Evolutionary conservation across 129 eudicot species (phyloP), one percentile per base, ranked within the genome.

Genomic region (Pulicaria dysenterica): DNA sequence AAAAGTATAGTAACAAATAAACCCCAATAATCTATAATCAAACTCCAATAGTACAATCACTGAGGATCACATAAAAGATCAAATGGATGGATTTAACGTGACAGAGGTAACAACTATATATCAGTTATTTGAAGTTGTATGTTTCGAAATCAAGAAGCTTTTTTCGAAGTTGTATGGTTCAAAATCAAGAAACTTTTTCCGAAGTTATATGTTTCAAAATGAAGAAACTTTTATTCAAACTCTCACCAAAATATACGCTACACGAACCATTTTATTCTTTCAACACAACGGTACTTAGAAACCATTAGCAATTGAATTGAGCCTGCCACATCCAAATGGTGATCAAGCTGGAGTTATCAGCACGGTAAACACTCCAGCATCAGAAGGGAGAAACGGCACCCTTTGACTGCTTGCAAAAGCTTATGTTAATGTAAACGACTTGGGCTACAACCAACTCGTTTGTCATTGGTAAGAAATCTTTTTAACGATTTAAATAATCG

Each of bases 341-440:
- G 90, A 87, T 58, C 42, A 69, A 53, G 47, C 9, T 70, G 96
- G 88, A 67, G 82, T 69, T 42, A 56, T 82, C 15, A 86, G 93
- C 66, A 63, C 76, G 40, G 93, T 90, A 17, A 77, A 77, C 88
- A 82, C 83, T 8, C 96, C 90, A 1, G 85, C 93, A 62, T 64
- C 70, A 31, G 43, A 81, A 15, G 91, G 94, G 51, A 79, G 72
- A 58, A 85, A 83, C 73, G 87, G 84, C 48, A 78, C 89, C 31
- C 51, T 85, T 50, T 90, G 96, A 94, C 82, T 83, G 58, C 58
- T 90, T 69, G 96, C 96, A 14, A 90, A 90, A 81, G 91, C 96
- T 50, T 87, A 90, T 69, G 94, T 76, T 70, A 89, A 78, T 51
- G 96, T 87, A 58, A 87, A 87, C 49, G 96, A 90, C 64, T 85